Base-by-base conservation (phyloP, 805 yeast species). In the Nakazawaea pomicola region DNA sequence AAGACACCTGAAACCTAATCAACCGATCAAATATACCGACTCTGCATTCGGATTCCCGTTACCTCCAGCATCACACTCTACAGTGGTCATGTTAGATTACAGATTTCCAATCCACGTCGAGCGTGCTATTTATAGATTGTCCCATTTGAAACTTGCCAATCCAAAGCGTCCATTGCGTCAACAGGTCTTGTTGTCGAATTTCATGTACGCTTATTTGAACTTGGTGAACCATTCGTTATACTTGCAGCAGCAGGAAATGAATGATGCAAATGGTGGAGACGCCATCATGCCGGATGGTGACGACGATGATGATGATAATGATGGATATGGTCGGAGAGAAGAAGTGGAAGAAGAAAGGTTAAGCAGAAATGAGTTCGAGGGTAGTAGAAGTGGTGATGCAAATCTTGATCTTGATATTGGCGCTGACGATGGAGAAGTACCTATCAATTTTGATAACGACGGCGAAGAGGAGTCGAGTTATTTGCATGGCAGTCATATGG, bases 201-300 rank as follows among this genome's bases (percentile, higher is more conserved):
- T 93, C 74, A 93, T 93, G 99, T 93, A 93, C 57, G 91, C 97
- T 0, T 93, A 93, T 61, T 72, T 93, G 68, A 91, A 93, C 56
- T 68, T 93, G 61, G 96, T 93, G 42, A 95, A 91, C 60, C 97
- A 91, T 57, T 90, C 91, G 12, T 67, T 84, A 50, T 87, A 82
- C 59, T 60, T 85, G 46, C 91, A 84, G 52, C 87, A 80, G 46
- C 59, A 67, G 46, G 27, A 35, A n/a, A 31, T 30, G 38, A 41
- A 21, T 38, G 43, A 29, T 38, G 17, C 37, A 16, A 47, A 30
- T 14, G 33, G 16, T 12, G 38, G 36, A 6, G n/a, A n/a, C n/a
- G n/a, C n/a, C n/a, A n/a, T n/a, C n/a, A n/a, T 21, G 4, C 23
- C 32, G 4, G 29, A 25, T 15, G 44, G 33, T 32, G 42, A 40